These are phyloP conservation scores for Penicillium diatomitis DNA, from an alignment of 495 filamentous ascomycete species.

Conservation along the genomic window DNA sequence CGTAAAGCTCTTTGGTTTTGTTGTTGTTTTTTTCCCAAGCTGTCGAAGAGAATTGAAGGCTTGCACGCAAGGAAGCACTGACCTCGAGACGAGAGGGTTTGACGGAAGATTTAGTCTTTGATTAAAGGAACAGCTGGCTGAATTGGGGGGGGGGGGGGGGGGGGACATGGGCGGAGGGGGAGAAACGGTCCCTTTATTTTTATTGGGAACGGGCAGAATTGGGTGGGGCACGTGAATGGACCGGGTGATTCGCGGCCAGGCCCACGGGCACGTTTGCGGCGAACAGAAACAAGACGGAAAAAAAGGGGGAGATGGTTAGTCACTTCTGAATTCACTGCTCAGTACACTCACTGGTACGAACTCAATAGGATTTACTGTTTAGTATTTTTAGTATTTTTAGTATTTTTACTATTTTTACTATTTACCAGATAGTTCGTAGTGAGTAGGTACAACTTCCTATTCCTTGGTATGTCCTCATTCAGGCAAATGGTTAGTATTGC, in stretches of 20 bases:
- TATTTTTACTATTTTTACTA: too few species aligned
- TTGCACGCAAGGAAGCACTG: conserved; percentile 4
- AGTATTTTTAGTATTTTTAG: too few species aligned
- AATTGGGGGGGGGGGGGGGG: conserved; percentile 8
- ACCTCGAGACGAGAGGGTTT: conserved; percentile 5
- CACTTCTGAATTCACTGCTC: too few species aligned
- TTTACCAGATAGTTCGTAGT: too few species aligned
- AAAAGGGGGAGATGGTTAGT: conserved; percentile 13
- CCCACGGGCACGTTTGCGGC: conserved; percentile 22
- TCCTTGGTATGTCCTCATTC: too few species aligned
- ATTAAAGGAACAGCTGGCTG: conserved; percentile 27
- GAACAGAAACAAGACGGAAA: conserved; percentile 9
- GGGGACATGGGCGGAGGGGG: too few species aligned
- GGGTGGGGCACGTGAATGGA: conserved; percentile 22
- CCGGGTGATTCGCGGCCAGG: conserved; percentile 13
- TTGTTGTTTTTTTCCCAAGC: too few species aligned
- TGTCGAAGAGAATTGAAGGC: conserved; percentile 3
- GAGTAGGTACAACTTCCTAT: too few species aligned
- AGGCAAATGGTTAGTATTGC: too few species aligned
- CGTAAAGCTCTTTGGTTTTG: too few species aligned
- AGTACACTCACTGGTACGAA: too few species aligned
- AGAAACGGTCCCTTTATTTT: conserved; percentile 17
- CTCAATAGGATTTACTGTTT: too few species aligned
- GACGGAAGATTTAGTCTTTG: conserved; percentile 10
- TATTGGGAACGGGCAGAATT: conserved; percentile 5